Evolutionary conservation across 345 rosid species (phyloP).

Genomic region (Lepidium aucheri): DNA sequence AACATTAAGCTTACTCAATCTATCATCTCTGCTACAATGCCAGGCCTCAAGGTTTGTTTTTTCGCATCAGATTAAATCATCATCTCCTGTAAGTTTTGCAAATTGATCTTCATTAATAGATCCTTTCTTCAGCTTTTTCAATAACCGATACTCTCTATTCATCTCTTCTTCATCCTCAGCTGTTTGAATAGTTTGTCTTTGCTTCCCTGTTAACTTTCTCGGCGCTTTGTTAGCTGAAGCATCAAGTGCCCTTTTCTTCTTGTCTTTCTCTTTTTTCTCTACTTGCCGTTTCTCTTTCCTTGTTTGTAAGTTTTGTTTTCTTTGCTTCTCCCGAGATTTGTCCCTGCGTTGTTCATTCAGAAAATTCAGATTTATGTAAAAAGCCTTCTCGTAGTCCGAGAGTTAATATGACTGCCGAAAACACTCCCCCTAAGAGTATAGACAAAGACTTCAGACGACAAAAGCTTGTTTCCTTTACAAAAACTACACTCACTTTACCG

Average conservation of each 20-base stretch:
- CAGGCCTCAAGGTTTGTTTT: background rate
- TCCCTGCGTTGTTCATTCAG: constrained; percentile 39
- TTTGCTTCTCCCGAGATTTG: constrained; percentile 78
- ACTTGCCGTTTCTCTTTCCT: constrained; percentile 47
- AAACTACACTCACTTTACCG: background rate
- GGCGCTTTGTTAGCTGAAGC: constrained; percentile 2
- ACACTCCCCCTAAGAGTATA: background rate
- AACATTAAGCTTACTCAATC: background rate
- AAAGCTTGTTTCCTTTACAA: background rate
- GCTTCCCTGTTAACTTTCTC: constrained; percentile 74
- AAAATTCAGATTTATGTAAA: background rate
- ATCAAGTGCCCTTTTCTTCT: constrained; percentile 30
- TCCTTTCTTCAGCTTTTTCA: constrained; percentile 63
- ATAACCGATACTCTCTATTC: constrained; percentile 52
- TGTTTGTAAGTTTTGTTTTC: constrained; percentile 50
- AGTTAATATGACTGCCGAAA: background rate
- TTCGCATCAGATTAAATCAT: constrained; percentile 41
- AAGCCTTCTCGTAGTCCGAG: background rate
- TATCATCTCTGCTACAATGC: background rate
- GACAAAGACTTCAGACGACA: background rate
- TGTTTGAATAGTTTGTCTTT: constrained; percentile 70
- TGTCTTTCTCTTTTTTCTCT: constrained; percentile 39
- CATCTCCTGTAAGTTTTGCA: constrained; percentile 61
- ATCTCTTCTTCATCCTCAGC: constrained; percentile 70
- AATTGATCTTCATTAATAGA: constrained; percentile 60